Conservation (phyloP, 2,329 filamentous ascomycete species). For the Penicillium sp. region DNA sequence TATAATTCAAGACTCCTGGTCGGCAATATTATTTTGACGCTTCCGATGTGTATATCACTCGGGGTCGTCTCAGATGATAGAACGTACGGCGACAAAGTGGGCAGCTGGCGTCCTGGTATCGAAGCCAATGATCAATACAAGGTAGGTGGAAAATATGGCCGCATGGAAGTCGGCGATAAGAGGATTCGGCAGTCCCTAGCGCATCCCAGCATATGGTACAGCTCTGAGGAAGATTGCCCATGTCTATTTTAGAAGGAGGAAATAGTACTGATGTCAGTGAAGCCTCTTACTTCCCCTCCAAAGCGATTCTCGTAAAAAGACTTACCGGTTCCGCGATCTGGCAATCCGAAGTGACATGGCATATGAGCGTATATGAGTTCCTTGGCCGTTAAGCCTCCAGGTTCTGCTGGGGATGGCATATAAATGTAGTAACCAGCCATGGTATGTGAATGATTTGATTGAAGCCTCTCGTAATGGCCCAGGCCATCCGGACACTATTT, state of each 20-base stretch:
- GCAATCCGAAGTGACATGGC: slow-evolving; percentile 3
- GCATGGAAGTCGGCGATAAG: slow-evolving; percentile 1
- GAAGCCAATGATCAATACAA: slow-evolving; percentile 4
- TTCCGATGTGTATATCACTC: neutral
- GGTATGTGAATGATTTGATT: no score
- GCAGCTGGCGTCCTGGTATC: slow-evolving; percentile 1
- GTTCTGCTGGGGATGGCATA: neutral
- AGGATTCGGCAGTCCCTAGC: neutral
- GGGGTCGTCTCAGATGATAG: neutral
- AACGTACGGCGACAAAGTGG: slow-evolving; percentile 1
- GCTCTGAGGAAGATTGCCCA: neutral
- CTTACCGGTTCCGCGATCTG: neutral
- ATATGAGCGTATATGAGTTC: neutral
- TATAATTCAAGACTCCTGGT: no score
- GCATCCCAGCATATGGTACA: slow-evolving; percentile 1
- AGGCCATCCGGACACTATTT: no score
- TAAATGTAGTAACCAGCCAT: neutral
- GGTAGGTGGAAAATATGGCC: slow-evolving; percentile 3
- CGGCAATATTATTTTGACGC: no score
- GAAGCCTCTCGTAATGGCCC: no score
- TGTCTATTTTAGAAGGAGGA: neutral
- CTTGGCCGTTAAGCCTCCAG: neutral
- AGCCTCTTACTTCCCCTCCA: neutral
- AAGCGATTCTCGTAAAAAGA: neutral
- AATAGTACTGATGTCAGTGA: neutral